Conservation (phyloP, 768 basidiomycete species). For the Trametes meyenii region DNA sequence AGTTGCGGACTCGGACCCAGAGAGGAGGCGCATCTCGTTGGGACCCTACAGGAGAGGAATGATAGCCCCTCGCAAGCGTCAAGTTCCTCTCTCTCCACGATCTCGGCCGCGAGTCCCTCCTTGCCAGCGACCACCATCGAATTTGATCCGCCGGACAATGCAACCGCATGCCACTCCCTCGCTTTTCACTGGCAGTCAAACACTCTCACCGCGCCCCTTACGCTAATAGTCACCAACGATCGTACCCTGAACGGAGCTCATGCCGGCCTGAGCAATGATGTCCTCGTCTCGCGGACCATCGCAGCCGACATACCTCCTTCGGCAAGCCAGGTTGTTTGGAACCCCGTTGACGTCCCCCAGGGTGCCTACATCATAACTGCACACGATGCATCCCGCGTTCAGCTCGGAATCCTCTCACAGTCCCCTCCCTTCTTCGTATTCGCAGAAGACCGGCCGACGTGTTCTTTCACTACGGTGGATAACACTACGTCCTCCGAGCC, state of each 20-base stretch:
- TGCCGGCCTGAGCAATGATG: not conserved
- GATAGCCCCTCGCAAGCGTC: too few relatives aligned
- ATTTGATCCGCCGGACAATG: constrained; percentile 32
- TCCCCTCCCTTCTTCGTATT: constrained; percentile 38
- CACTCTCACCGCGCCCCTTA: constrained; percentile 24
- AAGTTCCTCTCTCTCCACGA: not conserved
- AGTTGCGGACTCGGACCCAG: too few relatives aligned
- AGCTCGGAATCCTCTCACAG: constrained; percentile 23
- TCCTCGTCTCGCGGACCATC: constrained; percentile 30
- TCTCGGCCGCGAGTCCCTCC: constrained; percentile 5
- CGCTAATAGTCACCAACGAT: constrained; percentile 28
- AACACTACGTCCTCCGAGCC: too few relatives aligned
- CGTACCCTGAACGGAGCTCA: constrained; percentile 14
- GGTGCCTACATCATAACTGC: constrained; percentile 39
- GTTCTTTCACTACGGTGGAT: constrained; percentile 17
- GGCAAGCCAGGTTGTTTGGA: constrained; percentile 32
- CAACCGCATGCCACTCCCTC: constrained; percentile 34
- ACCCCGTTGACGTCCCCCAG: constrained; percentile 36
- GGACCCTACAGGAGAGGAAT: too few relatives aligned
- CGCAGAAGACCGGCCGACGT: constrained; percentile 12
- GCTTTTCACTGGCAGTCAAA: constrained; percentile 33
- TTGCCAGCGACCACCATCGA: constrained; percentile 20
- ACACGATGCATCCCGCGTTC: constrained; percentile 25
- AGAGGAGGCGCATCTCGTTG: too few relatives aligned
- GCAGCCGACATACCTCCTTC: constrained; percentile 32